Base-by-base conservation (phyloP, 192 early-diverging fungal genomes). In the Podochytrium sp. region DNA sequence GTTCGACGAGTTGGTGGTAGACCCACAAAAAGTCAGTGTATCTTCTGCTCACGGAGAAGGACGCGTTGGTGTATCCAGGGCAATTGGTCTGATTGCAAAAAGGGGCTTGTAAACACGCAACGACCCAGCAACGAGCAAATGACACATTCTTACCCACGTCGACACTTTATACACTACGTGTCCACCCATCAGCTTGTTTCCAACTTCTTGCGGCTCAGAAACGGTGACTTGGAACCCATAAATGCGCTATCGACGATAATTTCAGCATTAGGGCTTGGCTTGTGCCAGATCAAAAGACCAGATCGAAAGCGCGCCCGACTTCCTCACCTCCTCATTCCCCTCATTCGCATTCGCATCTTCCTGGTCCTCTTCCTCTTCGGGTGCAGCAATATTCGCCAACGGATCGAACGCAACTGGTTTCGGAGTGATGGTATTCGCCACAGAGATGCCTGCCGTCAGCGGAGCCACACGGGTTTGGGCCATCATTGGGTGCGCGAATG, bases 1-100 rank as follows among this genome's bases (percentile, higher is more conserved):
- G 83, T 10, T 81, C 73, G 0, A 88, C 86, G 29, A 98, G 85
- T 76, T 94, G 92, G 63, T 91, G 89, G 61, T 91, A 92, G 34
- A 98, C 89, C 95, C 95, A 96, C 68, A 94, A 79, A 80, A 98
- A 98, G 79, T 98, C 96, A 33, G 91, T 85, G 78, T 95, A 98
- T 27, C 96, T 79, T 49, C 96, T 84, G n/a, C 85, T 89, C 25
- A 98, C 96, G 12, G 85, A 84, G 78, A 93, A 92, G 25, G 94
- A 93, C 32, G 81, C 76, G 47, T 89, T 89, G 43, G 88, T 84
- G 82, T 91, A 96, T n/a, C 81, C 83, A n/a, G 89, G 85, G 20
- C 87, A 90, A 41, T 89, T 88, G 49, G 93, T 95, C 90, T 91
- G 61, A 41, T 5, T 59, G 32, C 1, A 40, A 39, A 51, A 42